Conservation (phyloP, 306 rosid species). For the Cucurbita argyrosperma region DNA sequence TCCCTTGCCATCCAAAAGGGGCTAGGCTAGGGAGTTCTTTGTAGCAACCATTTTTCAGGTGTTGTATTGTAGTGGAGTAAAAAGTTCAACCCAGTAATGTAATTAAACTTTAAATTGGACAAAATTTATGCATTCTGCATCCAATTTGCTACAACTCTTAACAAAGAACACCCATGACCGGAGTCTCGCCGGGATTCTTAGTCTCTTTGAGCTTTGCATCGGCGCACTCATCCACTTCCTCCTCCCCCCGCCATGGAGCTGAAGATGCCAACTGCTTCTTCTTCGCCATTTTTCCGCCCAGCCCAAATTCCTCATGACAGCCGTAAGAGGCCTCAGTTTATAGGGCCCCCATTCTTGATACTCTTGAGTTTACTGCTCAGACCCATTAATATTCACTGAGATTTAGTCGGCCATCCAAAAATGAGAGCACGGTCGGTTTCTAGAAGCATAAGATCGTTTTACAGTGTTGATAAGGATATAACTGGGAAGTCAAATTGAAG, state of each 20-base stretch:
- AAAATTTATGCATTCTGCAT: neutral
- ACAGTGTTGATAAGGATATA: neutral
- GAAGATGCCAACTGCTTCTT: conserved; percentile 70
- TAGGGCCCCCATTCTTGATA: neutral
- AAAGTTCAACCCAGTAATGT: neutral
- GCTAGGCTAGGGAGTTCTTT: neutral
- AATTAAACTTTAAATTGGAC: neutral
- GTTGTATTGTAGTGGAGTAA: neutral
- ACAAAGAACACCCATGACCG: conserved; percentile 62
- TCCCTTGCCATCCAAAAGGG: neutral
- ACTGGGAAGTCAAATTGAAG: too few relatives aligned
- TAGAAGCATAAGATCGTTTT: neutral
- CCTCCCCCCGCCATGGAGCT: conserved; percentile 89
- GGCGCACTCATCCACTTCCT: conserved; percentile 32
- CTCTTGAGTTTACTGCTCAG: neutral
- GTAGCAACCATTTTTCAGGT: neutral
- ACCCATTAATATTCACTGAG: neutral
- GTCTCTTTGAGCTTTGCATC: conserved; percentile 72
- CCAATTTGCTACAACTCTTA: neutral
- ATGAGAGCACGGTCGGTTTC: neutral
- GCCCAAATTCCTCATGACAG: too few relatives aligned
- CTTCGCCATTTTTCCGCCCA: conserved; percentile 8
- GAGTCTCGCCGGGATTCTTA: conserved; percentile 37
- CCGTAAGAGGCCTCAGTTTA: too few relatives aligned
- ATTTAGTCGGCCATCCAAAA: neutral